phyloP scores from a whole-genome alignment of 306 rosid species.

The Glycine soja region DNA sequence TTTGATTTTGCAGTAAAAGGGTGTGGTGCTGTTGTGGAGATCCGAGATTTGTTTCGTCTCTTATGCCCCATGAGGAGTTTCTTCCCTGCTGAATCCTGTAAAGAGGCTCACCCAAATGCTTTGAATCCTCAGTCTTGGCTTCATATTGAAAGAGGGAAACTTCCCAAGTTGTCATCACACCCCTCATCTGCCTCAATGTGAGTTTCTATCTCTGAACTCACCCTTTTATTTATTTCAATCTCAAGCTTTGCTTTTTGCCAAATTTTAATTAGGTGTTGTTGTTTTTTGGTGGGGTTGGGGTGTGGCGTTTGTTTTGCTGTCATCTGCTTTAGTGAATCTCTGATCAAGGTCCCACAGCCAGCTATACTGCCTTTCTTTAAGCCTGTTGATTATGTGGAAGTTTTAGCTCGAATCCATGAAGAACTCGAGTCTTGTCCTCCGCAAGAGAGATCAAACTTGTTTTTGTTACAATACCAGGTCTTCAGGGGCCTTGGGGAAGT shows the following conservation, averaged over 20 bases:
- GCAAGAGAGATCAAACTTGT: constrained; percentile 74
- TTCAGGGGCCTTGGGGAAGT: constrained; percentile 90
- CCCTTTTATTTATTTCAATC: not conserved
- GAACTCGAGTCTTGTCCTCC: constrained; percentile 85
- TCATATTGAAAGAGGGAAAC: constrained; percentile 92
- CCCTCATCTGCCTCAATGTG: constrained; percentile 80
- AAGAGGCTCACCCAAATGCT: constrained; percentile 78
- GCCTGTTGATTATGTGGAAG: constrained; percentile 87
- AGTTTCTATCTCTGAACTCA: constrained; percentile 40
- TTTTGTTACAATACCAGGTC: constrained; percentile 81
- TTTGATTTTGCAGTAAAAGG: constrained; percentile 50
- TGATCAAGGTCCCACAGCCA: constrained; percentile 89
- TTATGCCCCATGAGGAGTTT: constrained; percentile 91
- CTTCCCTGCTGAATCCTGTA: constrained; percentile 82
- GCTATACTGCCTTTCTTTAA: constrained; percentile 76
- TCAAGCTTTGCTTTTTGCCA: not conserved
- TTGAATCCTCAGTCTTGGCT: constrained; percentile 88
- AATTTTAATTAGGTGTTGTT: constrained; percentile 12
- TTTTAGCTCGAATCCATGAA: constrained; percentile 93
- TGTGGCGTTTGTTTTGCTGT: constrained; percentile 34
- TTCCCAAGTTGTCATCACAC: constrained; percentile 69
- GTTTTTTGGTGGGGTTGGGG: constrained; percentile 6
- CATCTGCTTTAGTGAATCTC: constrained; percentile 75
- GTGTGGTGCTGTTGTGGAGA: constrained; percentile 67
- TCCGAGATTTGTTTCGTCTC: constrained; percentile 72